Evolutionary conservation across 768 basidiomycete genomes (phyloP).

Genomic region (Russula abietina): DNA sequence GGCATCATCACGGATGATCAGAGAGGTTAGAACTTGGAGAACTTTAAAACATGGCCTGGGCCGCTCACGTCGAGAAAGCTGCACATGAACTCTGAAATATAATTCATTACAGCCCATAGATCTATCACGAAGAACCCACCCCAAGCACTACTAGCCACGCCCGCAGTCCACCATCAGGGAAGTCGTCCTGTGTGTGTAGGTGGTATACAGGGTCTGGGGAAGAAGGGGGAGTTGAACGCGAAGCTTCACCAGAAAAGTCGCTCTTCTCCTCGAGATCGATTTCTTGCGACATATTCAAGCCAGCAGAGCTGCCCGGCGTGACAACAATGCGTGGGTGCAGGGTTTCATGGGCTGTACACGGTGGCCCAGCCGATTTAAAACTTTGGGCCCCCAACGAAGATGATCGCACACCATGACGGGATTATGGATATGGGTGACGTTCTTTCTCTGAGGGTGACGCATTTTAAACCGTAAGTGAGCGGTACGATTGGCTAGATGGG

Average conservation of each 20-base stretch:
- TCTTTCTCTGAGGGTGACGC: neutral
- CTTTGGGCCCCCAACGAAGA: neutral
- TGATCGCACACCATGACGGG: neutral
- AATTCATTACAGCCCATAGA: neutral
- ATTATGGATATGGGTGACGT: neutral
- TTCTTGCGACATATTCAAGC: neutral
- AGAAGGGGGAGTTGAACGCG: neutral
- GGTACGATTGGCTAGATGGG: neutral
- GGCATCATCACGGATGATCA: neutral
- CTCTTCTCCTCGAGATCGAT: neutral
- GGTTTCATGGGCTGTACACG: neutral
- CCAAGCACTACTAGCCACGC: slow-evolving; percentile 44
- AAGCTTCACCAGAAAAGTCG: neutral
- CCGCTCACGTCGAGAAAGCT: slow-evolving; percentile 40
- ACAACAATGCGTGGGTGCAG: neutral
- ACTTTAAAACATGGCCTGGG: neutral
- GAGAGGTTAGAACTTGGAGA: neutral
- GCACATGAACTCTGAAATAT: slow-evolving; percentile 30
- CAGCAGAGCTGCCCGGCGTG: too few species aligned
- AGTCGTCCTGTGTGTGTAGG: slow-evolving; percentile 23
- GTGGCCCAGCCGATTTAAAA: neutral
- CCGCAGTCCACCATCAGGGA: slow-evolving; percentile 40
- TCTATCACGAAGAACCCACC: slow-evolving; percentile 28
- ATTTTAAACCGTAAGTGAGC: neutral
- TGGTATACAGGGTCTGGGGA: neutral